A percentile compares a stretch with the other conserved stretches of the same genome.
Conservation (phyloP, 306 rosid species). For the Trichosanthes truncata region DNA sequence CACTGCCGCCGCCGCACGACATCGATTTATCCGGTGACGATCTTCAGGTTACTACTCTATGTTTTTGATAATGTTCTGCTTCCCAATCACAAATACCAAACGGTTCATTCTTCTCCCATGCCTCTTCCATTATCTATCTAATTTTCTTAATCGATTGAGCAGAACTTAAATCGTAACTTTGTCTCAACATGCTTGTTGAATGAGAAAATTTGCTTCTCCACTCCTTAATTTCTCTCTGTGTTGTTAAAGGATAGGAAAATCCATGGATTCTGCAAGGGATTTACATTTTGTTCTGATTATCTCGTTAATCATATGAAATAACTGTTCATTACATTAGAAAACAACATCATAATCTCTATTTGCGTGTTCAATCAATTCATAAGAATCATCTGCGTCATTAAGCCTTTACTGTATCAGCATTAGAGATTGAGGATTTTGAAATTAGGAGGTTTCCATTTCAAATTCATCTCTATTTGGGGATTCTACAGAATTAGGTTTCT, state of each 20-base stretch:
- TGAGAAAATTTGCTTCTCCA: conserved; percentile 11
- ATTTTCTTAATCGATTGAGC: conserved; percentile 12
- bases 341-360: background rate
- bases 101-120: conserved; percentile 11
- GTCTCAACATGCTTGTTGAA: conserved; percentile 18
- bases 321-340: background rate
- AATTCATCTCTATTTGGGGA: background rate
- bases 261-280: conserved; percentile 19
- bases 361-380: background rate
- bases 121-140: conserved; percentile 11
- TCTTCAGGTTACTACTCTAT: conserved; percentile 47
- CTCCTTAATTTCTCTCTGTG: conserved; percentile 25
- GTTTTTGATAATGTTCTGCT: conserved; percentile 30
- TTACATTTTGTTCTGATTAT: conserved; percentile 22
- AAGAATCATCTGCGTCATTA: background rate
- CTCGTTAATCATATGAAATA: conserved; percentile 4
- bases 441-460: background rate
- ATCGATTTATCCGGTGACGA: conserved; percentile 24
- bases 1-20: conserved; percentile 15
- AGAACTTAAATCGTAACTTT: conserved; percentile 10
- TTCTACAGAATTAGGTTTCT: background rate
- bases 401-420: background rate
- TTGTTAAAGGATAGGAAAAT: conserved; percentile 26
- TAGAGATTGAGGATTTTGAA: background rate
- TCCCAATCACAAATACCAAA: background rate